Percentiles rank a stretch among this genome's conserved stretches.
Evolutionary conservation across 2,329 filamentous ascomycete genomes (phyloP).

Genomic region (Alternaria triticina): DNA sequence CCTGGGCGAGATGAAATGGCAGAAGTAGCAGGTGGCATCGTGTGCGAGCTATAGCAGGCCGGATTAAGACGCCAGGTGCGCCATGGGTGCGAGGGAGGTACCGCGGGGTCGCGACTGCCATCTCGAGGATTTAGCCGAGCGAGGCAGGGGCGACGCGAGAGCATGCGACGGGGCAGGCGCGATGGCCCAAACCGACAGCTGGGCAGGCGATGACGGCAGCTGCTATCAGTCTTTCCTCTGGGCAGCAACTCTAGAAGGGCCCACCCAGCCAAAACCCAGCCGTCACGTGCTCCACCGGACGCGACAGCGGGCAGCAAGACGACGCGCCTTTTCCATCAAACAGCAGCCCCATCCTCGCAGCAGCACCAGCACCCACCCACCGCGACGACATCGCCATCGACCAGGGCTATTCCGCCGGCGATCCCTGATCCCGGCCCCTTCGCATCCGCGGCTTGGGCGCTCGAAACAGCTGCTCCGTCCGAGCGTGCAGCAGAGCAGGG

Average conservation of each 20-base stretch:
- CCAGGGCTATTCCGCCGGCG: constrained; percentile 17
- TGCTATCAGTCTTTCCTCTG: background rate
- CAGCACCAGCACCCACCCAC: background rate
- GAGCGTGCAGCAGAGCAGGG: constrained; percentile 39
- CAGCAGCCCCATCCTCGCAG: background rate
- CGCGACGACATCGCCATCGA: background rate
- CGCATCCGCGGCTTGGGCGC: constrained; percentile 36
- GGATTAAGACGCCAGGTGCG: constrained; percentile 11
- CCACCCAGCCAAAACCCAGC: background rate
- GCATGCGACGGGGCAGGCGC: constrained; percentile 1
- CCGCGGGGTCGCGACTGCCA: constrained; percentile 20
- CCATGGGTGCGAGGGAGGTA: constrained; percentile 7
- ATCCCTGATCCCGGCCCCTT: constrained; percentile 37
- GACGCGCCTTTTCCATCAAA: background rate
- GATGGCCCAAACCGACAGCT: background rate
- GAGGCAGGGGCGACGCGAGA: background rate
- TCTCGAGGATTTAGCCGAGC: constrained; percentile 34
- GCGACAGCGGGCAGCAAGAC: constrained; percentile 1
- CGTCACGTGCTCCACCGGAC: constrained; percentile 31
- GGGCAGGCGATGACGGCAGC: constrained; percentile 7
- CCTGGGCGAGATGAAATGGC: constrained; percentile 31
- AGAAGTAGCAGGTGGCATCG: constrained; percentile 20
- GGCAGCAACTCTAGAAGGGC: background rate
- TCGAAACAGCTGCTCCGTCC: constrained; percentile 36
- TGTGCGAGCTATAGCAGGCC: constrained; percentile 23